Evolutionary conservation across 2,329 filamentous ascomycete genomes (phyloP).

Genomic region (Alternaria panax): DNA sequence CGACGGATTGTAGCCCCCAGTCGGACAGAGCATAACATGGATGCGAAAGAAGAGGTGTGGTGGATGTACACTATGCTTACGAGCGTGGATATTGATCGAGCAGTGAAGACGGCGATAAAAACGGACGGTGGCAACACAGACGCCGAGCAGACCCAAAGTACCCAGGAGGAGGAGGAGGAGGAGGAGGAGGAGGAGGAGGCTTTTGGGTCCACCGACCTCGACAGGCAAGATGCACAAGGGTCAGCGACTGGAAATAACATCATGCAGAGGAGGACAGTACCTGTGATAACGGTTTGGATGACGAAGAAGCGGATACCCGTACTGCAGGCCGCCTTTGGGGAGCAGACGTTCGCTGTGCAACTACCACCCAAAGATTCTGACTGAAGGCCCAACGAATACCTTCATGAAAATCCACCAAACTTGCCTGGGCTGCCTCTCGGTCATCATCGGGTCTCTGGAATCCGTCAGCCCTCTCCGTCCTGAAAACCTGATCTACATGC

Average conservation of each 20-base stretch:
- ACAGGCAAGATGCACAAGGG: not conserved
- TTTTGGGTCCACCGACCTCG: slow-evolving; percentile 23
- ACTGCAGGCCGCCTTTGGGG: slow-evolving; percentile 29
- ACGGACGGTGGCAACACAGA: not conserved
- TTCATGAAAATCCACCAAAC: not conserved
- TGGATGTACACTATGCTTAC: slow-evolving; percentile 28
- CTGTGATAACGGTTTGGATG: slow-evolving; percentile 34
- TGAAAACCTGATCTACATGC: not conserved
- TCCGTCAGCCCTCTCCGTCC: not conserved
- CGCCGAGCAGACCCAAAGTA: not conserved
- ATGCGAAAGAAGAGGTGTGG: slow-evolving; percentile 20
- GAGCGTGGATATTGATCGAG: slow-evolving; percentile 18
- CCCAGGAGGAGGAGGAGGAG: slow-evolving; percentile 22
- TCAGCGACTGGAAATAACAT: not conserved
- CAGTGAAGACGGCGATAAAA: not conserved
- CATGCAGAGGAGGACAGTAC: slow-evolving; percentile 14
- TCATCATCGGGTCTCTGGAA: not conserved
- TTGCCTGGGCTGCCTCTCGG: not conserved
- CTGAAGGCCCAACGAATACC: not conserved
- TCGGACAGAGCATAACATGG: not conserved
- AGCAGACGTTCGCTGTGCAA: slow-evolving; percentile 21
- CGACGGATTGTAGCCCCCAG: slow-evolving; percentile 19
- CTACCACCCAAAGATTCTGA: slow-evolving; percentile 8
- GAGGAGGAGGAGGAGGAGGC: slow-evolving; percentile 25
- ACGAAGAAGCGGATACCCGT: slow-evolving; percentile 22